Base-by-base conservation (phyloP, 2,329 filamentous ascomycete species). In the Zopfia rhizophila region DNA sequence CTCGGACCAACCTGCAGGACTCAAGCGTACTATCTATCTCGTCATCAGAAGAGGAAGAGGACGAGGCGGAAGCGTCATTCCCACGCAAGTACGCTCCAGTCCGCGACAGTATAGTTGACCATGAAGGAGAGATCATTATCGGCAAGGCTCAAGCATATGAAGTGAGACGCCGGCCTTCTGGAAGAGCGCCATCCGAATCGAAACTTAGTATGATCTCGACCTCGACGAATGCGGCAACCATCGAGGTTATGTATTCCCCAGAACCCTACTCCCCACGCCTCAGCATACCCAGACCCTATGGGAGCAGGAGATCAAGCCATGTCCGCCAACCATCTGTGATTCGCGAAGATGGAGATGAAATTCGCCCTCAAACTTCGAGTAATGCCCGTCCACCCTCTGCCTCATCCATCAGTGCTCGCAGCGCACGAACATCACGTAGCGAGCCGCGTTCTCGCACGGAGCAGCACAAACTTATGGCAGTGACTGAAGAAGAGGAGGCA, bases 401-500 rank as follows among this genome's bases (percentile, higher is more conserved):
- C 7, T 58, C 64, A 12, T 42, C 57, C 12, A 58, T 45, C 19
- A 71, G 68, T 41, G 37, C 65, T 18, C 58, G 48, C 25, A 72
- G 68, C 45, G 53, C 51, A 27, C 59, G 58, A 25, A 70, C 68
- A 1, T 67, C 69, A 7, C 54, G 48, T 7, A 70, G 68, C 40
- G 69, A 70, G 35, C 65, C 69, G 7, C 56, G 58, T 10, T 56
- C 48, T 19, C 60, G 46, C 49, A 61, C 50, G 56, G 60, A 63
- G 14, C 51, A 57, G 18, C 68, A 62, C 27, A 73, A 72, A 45
- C 56, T 72, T 21, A 78, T 80, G 72, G 73, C 74, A 21, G 76
- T 80, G 12, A 78, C 76, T 1, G 69, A 75, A 41, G 77, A 80
- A 56, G 77, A 80, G 55, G 77, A 78, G 59, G 73, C 74, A 17